Conservation (phyloP, 352 stramenopile genomes). For the Pythium aphanidermatum region DNA sequence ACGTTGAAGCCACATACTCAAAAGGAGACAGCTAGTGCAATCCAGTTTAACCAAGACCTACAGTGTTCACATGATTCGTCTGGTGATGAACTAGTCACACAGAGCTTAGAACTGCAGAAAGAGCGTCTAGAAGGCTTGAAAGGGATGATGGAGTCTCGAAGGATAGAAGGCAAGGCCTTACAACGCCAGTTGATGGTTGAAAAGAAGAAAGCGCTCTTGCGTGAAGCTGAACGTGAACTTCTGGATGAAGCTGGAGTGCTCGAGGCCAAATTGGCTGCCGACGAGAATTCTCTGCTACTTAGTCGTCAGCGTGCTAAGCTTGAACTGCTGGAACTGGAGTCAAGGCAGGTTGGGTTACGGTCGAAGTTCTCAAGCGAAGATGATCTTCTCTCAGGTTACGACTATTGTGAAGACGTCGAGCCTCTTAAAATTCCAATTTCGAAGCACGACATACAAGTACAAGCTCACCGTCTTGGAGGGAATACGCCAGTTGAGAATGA, state of each 20-base stretch:
- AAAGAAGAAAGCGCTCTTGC: slow-evolving; percentile 35
- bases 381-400: slow-evolving; percentile 18
- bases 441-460: slow-evolving; percentile 17
- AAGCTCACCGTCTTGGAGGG: slow-evolving; percentile 7
- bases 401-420: slow-evolving; percentile 22
- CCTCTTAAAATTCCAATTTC: slow-evolving; percentile 2
- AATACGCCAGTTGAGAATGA: slow-evolving; percentile 1
- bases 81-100: too few species aligned
- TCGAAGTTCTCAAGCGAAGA: slow-evolving; percentile 1
- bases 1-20: too few species aligned
- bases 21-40: too few species aligned
- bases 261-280: slow-evolving; percentile 26
- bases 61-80: too few species aligned
- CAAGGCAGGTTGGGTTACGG: slow-evolving; percentile 14
- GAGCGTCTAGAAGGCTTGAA: slow-evolving; percentile 43
- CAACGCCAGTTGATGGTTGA: slow-evolving; percentile 52
- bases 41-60: too few species aligned
- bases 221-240: slow-evolving; percentile 35
- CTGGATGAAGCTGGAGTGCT: slow-evolving; percentile 44
- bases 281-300: slow-evolving; percentile 36
- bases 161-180: slow-evolving; percentile 30
- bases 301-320: slow-evolving; percentile 41
- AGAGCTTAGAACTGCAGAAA: too few species aligned
- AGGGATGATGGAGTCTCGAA: slow-evolving; percentile 31
- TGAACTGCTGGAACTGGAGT: slow-evolving; percentile 36